Base-by-base conservation (phyloP, 1,139 yeast species). In the Pichia sp. region DNA sequence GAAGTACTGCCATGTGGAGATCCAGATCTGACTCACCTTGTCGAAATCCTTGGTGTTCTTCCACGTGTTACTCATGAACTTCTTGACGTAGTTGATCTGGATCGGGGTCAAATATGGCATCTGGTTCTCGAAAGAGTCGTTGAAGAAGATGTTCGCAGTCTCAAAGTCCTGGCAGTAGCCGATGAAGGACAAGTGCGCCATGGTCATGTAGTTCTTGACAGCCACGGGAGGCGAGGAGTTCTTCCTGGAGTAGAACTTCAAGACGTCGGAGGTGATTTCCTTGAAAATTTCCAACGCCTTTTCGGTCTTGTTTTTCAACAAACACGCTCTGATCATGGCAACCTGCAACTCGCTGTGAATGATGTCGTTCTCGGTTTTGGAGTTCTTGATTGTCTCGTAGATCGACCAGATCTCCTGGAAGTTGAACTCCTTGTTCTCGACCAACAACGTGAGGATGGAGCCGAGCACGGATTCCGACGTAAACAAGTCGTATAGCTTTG, bases 121-220 rank as follows among this genome's bases (percentile, higher is more conserved):
- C 57, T 81, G 82, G 49, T 73, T 72, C 52, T 76, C 75, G 49
- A 86, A 71, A 0, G 90, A 90, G 65, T 85, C 85, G 60, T 82
- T 82, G 65, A 87, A 90, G 66, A 87, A 87, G 50, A 82, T 80
- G 63, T 79, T 80, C 3, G 96, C 89, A 50, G 90, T 82, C 42
- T 77, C 76, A 53, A 84, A 74, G 64, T 90, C 95, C 60, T 81
- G 80, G 69, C 93, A 87, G 61, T 82, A 84, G 51, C 96, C 96
- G 64, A 90, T 83, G 65, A 90, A 90, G 4, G 87, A 78, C 60
- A 86, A 77, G 71, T 87, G 96, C 52, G 87, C 83, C 66, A 85
- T 87, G 45, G 79, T 75, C 65, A 82, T 68, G 54, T 81, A 77
- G 53, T 80, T 75, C 46, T 57, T 61, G n/a, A 64, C 61, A 4